Base-by-base conservation (phyloP, 805 yeast species). In the Komagataella pastoris region DNA sequence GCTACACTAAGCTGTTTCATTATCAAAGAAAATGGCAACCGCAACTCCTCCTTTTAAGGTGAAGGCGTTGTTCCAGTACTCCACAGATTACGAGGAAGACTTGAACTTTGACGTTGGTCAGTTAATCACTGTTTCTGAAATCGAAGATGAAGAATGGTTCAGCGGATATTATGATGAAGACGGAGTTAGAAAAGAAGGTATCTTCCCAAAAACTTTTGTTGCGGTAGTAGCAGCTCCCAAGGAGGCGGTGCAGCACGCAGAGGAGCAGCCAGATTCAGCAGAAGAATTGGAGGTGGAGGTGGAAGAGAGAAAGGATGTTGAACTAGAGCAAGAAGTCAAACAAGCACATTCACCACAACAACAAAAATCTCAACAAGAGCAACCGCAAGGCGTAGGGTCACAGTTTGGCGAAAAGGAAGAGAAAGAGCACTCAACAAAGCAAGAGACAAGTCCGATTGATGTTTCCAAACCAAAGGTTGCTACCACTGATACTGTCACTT, bases 61-160 rank as follows among this genome's bases (percentile, higher is more conserved):
- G 2, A 72, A 73, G 59, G 85, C 96, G 3, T 62, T 83, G 40
- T 85, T 72, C 59, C 85, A 82, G 49, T 87, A 60, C 44, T 62
- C 62, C 2, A 68, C 57, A n/a, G 88, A 83, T 50, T 88, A 80
- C 56, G 88, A 81, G 24, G 98, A 93, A 63, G 99, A 91, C 64
- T 74, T 91, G 62, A 72, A 76, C 40, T 90, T 91, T 58, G 64
- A 65, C 0, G 77, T 71, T 3, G 90, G 85, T 18, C 88, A 85
- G 63, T 56, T 76, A 24, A 83, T 91, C 56, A 77, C 80, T 3
- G 97, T 91, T 24, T 80, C 83, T 4, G 80, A 78, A 44, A 73
- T 87, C 51, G 96, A 88, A 58, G 97, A 91, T 64, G 95, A 82
- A 6, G 96, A 90, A 56, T 93, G 98, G 98, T 85, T 79, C 61